Percentiles rank a stretch among this genome's conserved stretches.
Conservation (phyloP, 1,284 basidiomycete species). For the Irpex sp. region DNA sequence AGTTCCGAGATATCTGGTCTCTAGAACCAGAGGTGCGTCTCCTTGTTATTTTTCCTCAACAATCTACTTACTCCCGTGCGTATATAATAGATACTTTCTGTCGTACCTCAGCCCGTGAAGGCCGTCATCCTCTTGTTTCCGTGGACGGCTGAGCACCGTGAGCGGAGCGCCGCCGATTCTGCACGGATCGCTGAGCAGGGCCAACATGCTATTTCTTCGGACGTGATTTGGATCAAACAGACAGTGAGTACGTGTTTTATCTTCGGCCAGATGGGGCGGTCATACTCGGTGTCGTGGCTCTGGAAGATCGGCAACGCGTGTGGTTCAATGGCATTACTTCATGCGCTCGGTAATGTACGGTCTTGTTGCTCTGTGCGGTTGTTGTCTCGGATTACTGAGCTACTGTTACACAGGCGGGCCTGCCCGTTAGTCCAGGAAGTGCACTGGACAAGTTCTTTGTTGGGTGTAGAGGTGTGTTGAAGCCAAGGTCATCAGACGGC, state of each 20-base stretch:
- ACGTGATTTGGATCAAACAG: conserved; percentile 74
- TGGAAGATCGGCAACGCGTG: conserved; percentile 48
- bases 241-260: conserved; percentile 38
- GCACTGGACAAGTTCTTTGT: conserved; percentile 63
- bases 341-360: conserved; percentile 73
- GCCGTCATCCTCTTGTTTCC: conserved; percentile 86
- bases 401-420: conserved; percentile 42
- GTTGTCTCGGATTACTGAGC: background rate
- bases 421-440: conserved; percentile 50
- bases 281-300: background rate
- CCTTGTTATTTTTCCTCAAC: too few species aligned
- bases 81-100: conserved; percentile 55
- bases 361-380: too few species aligned
- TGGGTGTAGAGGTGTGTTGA: conserved; percentile 49
- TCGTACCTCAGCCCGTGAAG: conserved; percentile 70
- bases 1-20: conserved; percentile 81
- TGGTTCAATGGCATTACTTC: conserved; percentile 85
- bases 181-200: conserved; percentile 40
- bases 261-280: background rate
- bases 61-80: too few species aligned
- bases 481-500: background rate
- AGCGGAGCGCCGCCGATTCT: conserved; percentile 56
- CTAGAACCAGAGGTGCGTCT: conserved; percentile 65
- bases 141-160: conserved; percentile 47
- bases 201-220: conserved; percentile 52